Base-by-base conservation (phyloP, 2,329 filamentous ascomycete genomes). In the Fusarium succisae region DNA sequence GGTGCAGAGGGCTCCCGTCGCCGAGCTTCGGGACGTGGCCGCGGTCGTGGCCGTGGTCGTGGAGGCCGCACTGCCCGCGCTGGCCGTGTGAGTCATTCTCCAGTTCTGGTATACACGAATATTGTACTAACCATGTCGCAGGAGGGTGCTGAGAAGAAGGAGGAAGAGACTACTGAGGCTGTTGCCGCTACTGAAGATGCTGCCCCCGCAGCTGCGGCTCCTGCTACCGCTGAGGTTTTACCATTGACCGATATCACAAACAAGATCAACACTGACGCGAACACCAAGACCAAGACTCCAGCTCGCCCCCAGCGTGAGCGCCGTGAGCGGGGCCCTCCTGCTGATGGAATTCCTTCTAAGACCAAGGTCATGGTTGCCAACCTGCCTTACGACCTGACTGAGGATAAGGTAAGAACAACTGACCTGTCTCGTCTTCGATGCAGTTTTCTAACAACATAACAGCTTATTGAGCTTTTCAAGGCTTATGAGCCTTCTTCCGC, bases 321-420 rank as follows among this genome's bases (percentile, higher is more conserved):
- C 80, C 88, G 90, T 79, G 89, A 98, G 91, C 95, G 96, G 84
- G 96, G 96, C 74, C 96, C 96, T 76, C 96, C 96, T 70, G 96
- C 97, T 85, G 96, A 99, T 83, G 96, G 96, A 79, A 94, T 99
- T 81, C 93, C 96, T 77, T 98, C 96, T 86, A 98, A 98, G 92
- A 98, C 94, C 86, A 99, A 99, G 93, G 94, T 99, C 86, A 99
- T 99, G 96, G 96, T 99, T 81, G 96, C 96, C 82, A 99, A 99
- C 89, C 91, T 99, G 74, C 96, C 96, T 60, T 99, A 99, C 83
- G 96, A 99, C 87, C 90, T 98, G 84, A 96, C 93, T 80, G 96
- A 99, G 88, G 95, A 98, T 81, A 97, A 96, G 91, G 96, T 97
- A 86, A 64, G 86, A 64, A 72, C 77, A 89, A 18, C 37, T 38